These are phyloP conservation scores for Entomortierella beljakovae DNA, from an alignment of 192 early-diverging fungal species.

Conservation along the genomic window DNA sequence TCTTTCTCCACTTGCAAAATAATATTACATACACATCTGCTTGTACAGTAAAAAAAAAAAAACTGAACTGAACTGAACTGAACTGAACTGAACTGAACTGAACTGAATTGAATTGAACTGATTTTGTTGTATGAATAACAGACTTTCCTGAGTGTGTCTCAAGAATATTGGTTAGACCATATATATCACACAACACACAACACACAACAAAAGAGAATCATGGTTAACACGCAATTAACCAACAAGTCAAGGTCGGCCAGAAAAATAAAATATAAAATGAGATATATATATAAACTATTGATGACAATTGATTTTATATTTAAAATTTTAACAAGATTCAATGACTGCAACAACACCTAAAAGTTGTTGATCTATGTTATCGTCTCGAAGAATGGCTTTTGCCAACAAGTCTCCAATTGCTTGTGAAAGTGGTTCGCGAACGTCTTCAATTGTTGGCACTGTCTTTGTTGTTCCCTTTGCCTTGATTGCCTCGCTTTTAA, in stretches of 20 bases:
- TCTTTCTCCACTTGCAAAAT: constrained; percentile 5
- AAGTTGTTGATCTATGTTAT: constrained; percentile 11
- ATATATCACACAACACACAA: too few species aligned
- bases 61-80: not conserved
- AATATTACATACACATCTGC: not conserved
- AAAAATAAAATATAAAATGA: too few species aligned
- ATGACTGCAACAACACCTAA: constrained; percentile 34
- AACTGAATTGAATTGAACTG: too few species aligned
- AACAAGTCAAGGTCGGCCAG: too few species aligned
- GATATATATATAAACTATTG: too few species aligned
- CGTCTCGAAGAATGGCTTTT: constrained; percentile 12
- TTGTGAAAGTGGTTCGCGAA: constrained; percentile 30
- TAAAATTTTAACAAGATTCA: constrained; percentile 35
- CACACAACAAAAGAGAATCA: too few species aligned
- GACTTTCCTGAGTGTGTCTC: too few species aligned
- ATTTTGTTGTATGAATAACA: too few species aligned
- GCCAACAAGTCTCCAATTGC: constrained; percentile 37
- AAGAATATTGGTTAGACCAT: too few species aligned
- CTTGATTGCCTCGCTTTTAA: constrained; percentile 33
- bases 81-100: too few species aligned
- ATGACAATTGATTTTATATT: not conserved
- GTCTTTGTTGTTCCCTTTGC: not conserved
- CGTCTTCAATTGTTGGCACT: constrained; percentile 19
- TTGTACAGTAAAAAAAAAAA: constrained; percentile 16
- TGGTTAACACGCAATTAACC: too few species aligned